Base-by-base conservation (phyloP, 495 filamentous ascomycete genomes). In the Aspergillus affinis region DNA sequence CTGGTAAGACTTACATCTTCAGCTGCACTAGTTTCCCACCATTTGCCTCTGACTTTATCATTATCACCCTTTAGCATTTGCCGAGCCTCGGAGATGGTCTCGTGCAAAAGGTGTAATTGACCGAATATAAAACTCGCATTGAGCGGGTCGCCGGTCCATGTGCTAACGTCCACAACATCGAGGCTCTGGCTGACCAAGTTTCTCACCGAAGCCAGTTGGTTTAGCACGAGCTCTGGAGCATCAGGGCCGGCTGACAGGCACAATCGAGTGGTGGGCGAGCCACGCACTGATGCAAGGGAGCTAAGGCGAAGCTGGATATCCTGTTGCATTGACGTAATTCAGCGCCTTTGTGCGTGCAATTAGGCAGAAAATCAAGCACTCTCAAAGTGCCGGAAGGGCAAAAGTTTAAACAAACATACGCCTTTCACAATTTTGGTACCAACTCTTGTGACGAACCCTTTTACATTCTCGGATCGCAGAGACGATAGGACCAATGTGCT, bases 401-500 rank as follows among this genome's bases (percentile, higher is more conserved):
- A 45, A 9, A 12, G 19, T 10, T 45, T 21, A 8, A 36, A 83
- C 84, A 8, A 36, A 83, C 84, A 64, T 77, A 90, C 89, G 32
- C 88, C 90, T 62, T 90, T 90, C 36, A 91, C 85, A 32, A 96
- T 83, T 44, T 84, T 81, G 12, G 86, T 87, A 7, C 91, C 91
- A 12, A 91, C 82, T 23, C 91, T 84, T 0, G 93, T 97, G 53
- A 97, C 83, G 71, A 90, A 88, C 5, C 94, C 94, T 70, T 98
- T 98, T 36, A 98, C 86, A 61, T 82, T 85, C 77, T 98, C 94
- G 50, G 89, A 91, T 18, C 95, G 84, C 41, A 88, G 77, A n/a
- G 92, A 94, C 55, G 90, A 92, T 27, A 98, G 79, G 7, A 90
- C 93, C 51, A 98, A 84, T 5, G 93, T 98, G 55, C 86, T 90